Evolutionary conservation across 2,329 filamentous ascomycete species (phyloP), one percentile per base, ranked within the genome.

Genomic region (Fusarium sp.): DNA sequence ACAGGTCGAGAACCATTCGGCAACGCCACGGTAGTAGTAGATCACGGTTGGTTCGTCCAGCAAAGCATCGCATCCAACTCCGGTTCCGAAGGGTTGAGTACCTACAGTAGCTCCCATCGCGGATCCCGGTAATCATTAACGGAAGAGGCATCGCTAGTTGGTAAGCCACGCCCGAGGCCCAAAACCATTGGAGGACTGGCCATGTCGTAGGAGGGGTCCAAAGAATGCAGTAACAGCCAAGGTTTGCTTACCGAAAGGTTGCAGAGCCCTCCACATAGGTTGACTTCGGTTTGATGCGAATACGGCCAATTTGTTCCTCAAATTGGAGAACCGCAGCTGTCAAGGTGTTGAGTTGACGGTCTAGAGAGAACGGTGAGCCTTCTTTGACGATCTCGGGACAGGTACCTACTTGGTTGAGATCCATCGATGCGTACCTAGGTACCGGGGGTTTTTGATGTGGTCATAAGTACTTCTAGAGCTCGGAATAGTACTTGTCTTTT

Each of bases 51-150:
- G 68, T 65, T 65, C 54, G 39, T 62, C 34, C 47, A 28, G 37
- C 15, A 67, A 27, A 51, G 48, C 39, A 44, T 66, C 66, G 65
- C 34, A 48, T 59, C 41, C 27, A 40, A 54, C 44, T 61, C 60
- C 55, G 16, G 28, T 55, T 47, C 44, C 31, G 40, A 61, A 43
- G 50, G 40, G 39, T 36, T 16, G 41, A 67, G 44, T 65, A 60
- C 59, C n/a, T 54, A 65, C 67, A 65, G 47, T 58, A 70, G 60
- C 64, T 58, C 34, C 48, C 40, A 50, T 55, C 47, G 44, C 57
- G 18, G 44, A 55, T 51, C 55, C 63, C 10, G 50, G 51, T 31
- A 44, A 47, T 59, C 18, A 10, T 46, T 10, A 28, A 40, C 23
- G 28, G 16, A 51, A 41, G 47, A 16, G 30, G 28, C 39, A 43